Evolutionary conservation across 106 monocot species (phyloP).

Genomic region (Platanthera zijinensis): DNA sequence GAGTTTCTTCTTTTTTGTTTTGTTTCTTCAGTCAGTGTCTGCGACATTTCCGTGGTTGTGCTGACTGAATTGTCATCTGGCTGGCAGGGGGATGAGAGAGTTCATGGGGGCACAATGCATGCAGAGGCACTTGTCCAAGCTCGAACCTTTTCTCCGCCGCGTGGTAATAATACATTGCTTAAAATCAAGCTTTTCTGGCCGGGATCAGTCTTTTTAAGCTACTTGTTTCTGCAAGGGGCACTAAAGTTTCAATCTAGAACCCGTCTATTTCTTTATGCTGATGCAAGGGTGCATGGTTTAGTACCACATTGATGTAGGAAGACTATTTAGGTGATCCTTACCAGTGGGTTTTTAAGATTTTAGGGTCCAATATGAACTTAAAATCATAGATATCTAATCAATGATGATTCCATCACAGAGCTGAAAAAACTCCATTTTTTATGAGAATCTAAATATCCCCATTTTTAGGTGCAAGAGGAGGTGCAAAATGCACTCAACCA

Average conservation of each 20-base stretch:
- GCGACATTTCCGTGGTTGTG: neutral
- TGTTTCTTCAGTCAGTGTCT: neutral
- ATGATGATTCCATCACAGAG: too few species aligned
- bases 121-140: conserved; percentile 44
- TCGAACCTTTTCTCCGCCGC: conserved; percentile 63
- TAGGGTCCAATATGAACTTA: neutral
- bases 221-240: neutral
- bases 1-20: neutral
- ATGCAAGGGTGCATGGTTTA: neutral
- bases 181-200: neutral
- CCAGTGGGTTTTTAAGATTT: neutral
- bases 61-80: conserved; percentile 3
- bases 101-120: conserved; percentile 44
- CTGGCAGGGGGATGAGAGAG: conserved; percentile 38
- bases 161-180: conserved; percentile 30
- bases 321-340: neutral
- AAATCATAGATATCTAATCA: neutral
- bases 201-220: neutral
- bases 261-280: neutral
- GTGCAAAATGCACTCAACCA: conserved; percentile 41
- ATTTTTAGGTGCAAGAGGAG: conserved; percentile 60
- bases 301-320: neutral
- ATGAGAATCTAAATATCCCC: neutral
- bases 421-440: neutral
- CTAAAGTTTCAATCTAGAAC: neutral